Percentiles rank a stretch among this genome's conserved stretches.
phyloP scores from a whole-genome alignment of 1,284 basidiomycete genomes.

The Chiua sp. region DNA sequence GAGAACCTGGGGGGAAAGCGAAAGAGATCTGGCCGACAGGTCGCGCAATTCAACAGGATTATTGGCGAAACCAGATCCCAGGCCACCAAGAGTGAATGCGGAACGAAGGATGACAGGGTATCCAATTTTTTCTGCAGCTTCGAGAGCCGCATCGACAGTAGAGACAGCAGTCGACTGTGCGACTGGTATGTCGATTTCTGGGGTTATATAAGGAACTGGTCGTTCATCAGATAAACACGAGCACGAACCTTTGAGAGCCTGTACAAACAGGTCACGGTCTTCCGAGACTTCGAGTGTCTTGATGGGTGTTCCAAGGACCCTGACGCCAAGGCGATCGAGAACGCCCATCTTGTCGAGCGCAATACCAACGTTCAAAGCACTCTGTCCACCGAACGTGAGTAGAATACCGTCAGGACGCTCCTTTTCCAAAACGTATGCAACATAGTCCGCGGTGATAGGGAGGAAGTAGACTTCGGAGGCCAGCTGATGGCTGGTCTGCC shows the following conservation, averaged over 20 bases:
- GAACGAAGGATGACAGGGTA: conserved; percentile 99
- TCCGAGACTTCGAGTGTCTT: conserved; percentile 95
- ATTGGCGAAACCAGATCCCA: conserved; percentile 98
- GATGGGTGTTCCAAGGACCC: conserved; percentile 96
- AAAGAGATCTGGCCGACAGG: conserved; percentile 90
- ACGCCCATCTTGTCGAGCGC: conserved; percentile 98
- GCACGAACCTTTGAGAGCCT: conserved; percentile 88
- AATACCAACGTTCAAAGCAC: conserved; percentile 97
- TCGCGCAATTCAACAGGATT: conserved; percentile 96
- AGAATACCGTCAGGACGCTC: conserved; percentile 98
- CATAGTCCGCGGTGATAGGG: conserved; percentile 97
- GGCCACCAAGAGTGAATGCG: conserved; percentile 97
- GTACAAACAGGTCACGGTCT: conserved; percentile 96
- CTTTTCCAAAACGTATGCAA: conserved; percentile 98
- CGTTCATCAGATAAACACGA: not conserved
- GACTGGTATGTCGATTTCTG: conserved; percentile 98
- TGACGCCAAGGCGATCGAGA: conserved; percentile 92
- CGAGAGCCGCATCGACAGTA: conserved; percentile 91
- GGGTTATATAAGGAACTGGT: conserved; percentile 3
- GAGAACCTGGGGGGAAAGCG: conserved; percentile 93
- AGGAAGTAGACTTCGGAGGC: conserved; percentile 98
- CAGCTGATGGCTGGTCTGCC: conserved; percentile 96
- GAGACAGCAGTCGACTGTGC: conserved; percentile 98
- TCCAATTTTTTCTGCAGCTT: conserved; percentile 90
- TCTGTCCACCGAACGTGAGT: conserved; percentile 98